Conservation (phyloP, 306 rosid species). For the Aeschynomene evenia region DNA sequence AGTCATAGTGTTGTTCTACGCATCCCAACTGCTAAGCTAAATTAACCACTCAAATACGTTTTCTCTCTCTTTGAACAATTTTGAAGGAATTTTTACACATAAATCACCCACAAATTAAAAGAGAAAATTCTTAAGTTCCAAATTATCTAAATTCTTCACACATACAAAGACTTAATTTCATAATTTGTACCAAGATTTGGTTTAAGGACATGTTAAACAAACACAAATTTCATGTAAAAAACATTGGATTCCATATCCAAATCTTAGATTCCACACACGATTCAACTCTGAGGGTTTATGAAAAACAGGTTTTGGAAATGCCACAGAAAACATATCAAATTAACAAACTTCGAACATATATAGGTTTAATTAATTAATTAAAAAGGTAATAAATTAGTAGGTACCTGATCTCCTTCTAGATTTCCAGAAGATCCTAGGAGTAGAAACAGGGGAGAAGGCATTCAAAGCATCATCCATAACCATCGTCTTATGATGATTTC, state of each 20-base stretch:
- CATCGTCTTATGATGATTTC: slow-evolving; percentile 39
- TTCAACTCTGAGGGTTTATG: neutral
- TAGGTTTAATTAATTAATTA: too few species aligned
- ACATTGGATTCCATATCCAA: neutral
- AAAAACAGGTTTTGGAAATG: neutral
- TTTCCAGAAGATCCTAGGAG: slow-evolving; percentile 78
- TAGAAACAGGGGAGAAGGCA: slow-evolving; percentile 66
- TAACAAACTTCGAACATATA: too few species aligned
- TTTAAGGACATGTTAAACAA: neutral
- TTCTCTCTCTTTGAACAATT: neutral
- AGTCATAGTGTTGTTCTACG: too few species aligned
- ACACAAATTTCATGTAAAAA: slow-evolving; percentile 4
- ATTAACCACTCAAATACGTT: slow-evolving; percentile 3
- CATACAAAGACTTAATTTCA: neutral
- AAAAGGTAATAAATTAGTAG: too few species aligned
- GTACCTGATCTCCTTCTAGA: slow-evolving; percentile 88
- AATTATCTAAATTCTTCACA: neutral
- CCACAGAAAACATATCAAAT: neutral
- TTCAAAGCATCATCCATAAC: slow-evolving; percentile 50
- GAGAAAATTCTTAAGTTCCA: neutral
- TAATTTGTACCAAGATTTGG: neutral
- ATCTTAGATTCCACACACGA: slow-evolving; percentile 4
- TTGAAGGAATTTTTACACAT: slow-evolving; percentile 20
- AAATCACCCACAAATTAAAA: neutral
- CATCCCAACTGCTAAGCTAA: slow-evolving; percentile 29